phyloP scores from a whole-genome alignment of 192 early-diverging fungal genomes.

The Borealophlyctis nickersoniae region DNA sequence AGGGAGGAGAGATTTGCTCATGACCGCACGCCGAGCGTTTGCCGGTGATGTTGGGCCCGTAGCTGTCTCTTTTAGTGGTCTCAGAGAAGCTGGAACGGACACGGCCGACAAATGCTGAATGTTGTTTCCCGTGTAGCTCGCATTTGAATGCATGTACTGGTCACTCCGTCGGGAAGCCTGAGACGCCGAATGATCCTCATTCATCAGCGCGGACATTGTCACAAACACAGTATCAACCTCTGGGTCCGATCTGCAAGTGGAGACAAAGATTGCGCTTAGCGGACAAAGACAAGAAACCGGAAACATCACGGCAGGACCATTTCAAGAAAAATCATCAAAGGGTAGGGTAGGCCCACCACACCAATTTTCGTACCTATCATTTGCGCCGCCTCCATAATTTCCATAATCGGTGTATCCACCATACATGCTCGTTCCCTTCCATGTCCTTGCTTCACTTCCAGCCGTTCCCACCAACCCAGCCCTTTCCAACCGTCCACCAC shows the following conservation, averaged over 20 bases:
- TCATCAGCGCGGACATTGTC: not conserved
- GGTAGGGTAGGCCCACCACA: no score
- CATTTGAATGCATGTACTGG: no score
- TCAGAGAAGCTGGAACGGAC: not conserved
- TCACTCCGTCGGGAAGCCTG: no score
- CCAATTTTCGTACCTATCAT: no score
- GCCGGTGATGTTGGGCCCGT: not conserved
- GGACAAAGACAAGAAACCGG: no score
- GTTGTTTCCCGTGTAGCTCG: no score
- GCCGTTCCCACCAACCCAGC: not conserved
- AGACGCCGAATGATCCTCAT: no score
- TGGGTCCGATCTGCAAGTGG: not conserved
- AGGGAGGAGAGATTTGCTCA: slow-evolving; percentile 8
- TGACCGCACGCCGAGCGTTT: not conserved
- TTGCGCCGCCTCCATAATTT: not conserved
- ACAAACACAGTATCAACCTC: not conserved
- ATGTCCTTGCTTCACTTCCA: no score
- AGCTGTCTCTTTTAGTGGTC: not conserved
- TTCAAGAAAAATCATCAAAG: no score
- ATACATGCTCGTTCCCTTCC: not conserved
- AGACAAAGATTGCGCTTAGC: no score
- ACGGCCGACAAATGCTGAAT: not conserved
- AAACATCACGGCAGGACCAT: no score
- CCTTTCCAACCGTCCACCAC: not conserved
- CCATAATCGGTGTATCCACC: not conserved